Percentiles rank a stretch among this genome's conserved stretches.
Evolutionary conservation across 495 filamentous ascomycete species (phyloP).

Genomic region (Neurospora africana): DNA sequence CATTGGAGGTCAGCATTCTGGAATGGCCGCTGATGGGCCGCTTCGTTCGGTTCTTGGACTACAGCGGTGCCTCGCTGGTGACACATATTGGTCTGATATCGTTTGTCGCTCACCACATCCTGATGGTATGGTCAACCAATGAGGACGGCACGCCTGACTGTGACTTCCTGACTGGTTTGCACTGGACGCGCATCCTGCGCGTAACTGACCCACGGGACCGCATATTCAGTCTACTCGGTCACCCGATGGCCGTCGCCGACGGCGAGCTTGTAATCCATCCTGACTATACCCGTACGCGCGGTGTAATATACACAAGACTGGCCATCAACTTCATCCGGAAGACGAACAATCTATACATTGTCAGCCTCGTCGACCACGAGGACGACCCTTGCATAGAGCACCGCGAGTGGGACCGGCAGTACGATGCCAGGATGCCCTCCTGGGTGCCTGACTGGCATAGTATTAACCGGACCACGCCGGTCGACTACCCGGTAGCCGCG

Average conservation of each 20-base stretch:
- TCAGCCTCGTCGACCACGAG: slow-evolving; percentile 13
- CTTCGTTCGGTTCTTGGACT: slow-evolving; percentile 9
- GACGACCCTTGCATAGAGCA: slow-evolving; percentile 1
- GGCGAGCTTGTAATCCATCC: slow-evolving; percentile 8
- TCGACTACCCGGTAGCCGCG: neutral
- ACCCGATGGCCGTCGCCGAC: slow-evolving; percentile 3
- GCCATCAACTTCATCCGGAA: slow-evolving; percentile 8
- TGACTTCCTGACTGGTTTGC: slow-evolving; percentile 11
- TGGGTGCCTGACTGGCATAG: slow-evolving; percentile 15
- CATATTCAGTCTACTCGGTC: slow-evolving; percentile 8
- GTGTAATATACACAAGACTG: slow-evolving; percentile 10
- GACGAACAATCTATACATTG: slow-evolving; percentile 2
- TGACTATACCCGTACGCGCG: slow-evolving; percentile 10
- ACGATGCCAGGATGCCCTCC: slow-evolving; percentile 9
- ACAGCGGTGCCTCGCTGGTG: slow-evolving; percentile 8
- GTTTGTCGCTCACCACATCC: slow-evolving; percentile 9
- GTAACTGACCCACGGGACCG: slow-evolving; percentile 13
- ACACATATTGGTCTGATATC: slow-evolving; percentile 7
- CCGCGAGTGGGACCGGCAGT: slow-evolving; percentile 2
- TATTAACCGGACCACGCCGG: slow-evolving; percentile 12
- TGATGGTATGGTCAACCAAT: slow-evolving; percentile 9
- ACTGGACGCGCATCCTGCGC: slow-evolving; percentile 11
- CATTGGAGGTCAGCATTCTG: slow-evolving; percentile 3
- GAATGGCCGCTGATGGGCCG: slow-evolving; percentile 9
- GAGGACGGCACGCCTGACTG: slow-evolving; percentile 7